These are phyloP conservation scores for Aspergillus candidus DNA, from an alignment of 2,329 filamentous ascomycete species.

Conservation along the genomic window DNA sequence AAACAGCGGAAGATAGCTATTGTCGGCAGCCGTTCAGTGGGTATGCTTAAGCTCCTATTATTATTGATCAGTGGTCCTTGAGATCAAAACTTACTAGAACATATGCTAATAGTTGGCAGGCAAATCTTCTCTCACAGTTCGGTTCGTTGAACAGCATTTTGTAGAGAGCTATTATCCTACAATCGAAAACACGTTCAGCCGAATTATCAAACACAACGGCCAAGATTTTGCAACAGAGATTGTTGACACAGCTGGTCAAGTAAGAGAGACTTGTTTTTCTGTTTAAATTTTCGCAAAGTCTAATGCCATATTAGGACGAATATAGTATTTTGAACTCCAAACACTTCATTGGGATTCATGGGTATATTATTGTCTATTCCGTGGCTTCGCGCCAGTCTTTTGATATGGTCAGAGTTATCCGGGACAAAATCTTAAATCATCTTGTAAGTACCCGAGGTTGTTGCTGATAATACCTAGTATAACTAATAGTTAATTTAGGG, in stretches of 20 bases:
- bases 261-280: constrained; percentile 35
- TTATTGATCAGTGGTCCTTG: no score
- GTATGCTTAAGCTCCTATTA: constrained; percentile 43
- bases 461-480: no score
- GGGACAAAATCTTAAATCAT: constrained; percentile 96
- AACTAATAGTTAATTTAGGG: constrained; percentile 50
- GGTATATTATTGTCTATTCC: constrained; percentile 98
- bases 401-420: constrained; percentile 93
- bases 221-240: constrained; percentile 96
- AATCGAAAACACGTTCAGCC: constrained; percentile 98
- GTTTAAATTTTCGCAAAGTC: constrained; percentile 1
- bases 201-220: constrained; percentile 84
- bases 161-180: constrained; percentile 99
- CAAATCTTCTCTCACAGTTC: constrained; percentile 94
- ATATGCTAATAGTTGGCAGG: constrained; percentile 49
- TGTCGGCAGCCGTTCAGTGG: constrained; percentile 87
- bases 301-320: constrained; percentile 62
- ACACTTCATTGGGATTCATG: constrained; percentile 98
- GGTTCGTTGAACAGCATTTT: constrained; percentile 95
- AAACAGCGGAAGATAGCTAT: constrained; percentile 96
- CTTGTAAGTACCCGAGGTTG: constrained; percentile 53
- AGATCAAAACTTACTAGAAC: no score
- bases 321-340: constrained; percentile 98
- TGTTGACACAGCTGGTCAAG: constrained; percentile 94
- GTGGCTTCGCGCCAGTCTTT: constrained; percentile 90